Base-by-base conservation (phyloP, 352 stramenopile species). In the Phytopythium montanum region DNA sequence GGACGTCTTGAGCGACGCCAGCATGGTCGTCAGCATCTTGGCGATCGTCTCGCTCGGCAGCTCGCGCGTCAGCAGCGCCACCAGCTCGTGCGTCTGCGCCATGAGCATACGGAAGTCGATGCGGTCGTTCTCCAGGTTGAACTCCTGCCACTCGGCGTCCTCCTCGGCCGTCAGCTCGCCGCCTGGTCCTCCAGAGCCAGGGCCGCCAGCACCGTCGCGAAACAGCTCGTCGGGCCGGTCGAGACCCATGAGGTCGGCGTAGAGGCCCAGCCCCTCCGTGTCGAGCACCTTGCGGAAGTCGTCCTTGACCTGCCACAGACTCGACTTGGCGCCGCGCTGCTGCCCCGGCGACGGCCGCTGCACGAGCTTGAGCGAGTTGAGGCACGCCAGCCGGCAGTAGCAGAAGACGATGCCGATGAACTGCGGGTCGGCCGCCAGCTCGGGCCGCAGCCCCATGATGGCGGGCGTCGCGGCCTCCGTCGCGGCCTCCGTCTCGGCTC, bases 361-460 rank as follows among this genome's bases (percentile, higher is more conserved):
- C 74, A 91, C 79, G 50, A 93, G 79, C 70, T 90, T 89, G 29
- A 90, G 71, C 55, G 84, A 87, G 68, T 93, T 93, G n/a, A 93
- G 57, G 60, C 84, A 93, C 56, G 84, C 84, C 56, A 91, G 57
- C 5, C 84, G 79, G 56, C 81, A 91, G 68, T 91, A 93, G 69
- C 78, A 91, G 54, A 93, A 87, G 18, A 91, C 84, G 23, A 93
- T 81, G 58, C 79, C 81, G 21, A 93, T 73, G 38, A 93, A 90
- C 59, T 82, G 75, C 8, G 84, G 77, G 68, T 93, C 81, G 3
- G 77, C 71, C 39, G 90, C 79, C 31, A 93, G 66, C 26, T 93
- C 84, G 19, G 84, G 81, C 45, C 88, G 80, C 52, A 93, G 52
- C 5, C 81, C 84, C 77, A 90, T 91, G 65, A 93, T 87, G 66